Base-by-base conservation (phyloP, 495 filamentous ascomycete species). In the Trichocladium uniseriatum region DNA sequence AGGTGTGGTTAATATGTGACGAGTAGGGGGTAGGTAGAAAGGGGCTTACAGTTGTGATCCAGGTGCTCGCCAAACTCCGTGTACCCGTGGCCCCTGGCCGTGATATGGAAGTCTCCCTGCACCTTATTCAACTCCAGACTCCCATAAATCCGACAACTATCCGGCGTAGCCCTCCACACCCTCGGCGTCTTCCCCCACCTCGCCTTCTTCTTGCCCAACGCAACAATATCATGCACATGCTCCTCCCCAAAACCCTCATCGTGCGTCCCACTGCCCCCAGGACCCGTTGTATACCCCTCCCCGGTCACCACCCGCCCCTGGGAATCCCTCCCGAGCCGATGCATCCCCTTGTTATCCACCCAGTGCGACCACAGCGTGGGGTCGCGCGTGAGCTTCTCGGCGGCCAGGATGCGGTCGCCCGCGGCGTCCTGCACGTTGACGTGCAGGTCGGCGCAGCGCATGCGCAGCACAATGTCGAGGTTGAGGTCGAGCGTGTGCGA, bases 21-120 rank as follows among this genome's bases (percentile, higher is more conserved):
- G 11, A 11, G 32, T 19, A 13, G 15, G 7, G 45, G 42, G 24
- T 35, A 27, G 31, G 31, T 13, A 29, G 22, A 73, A 16, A n/a
- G 2, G 15, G 1, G 29, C 79, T 63, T 74, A 94, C 89, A 62
- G 5, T 58, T 69, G 62, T 96, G 92, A 66, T 92, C 86, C 57
- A 99, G 68, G 77, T 99, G 94, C 34, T 79, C 69, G 35, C 78
- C 80, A 51, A 79, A 70, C 61, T 92, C 87, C 57, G 73, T 73
- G 67, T 99, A 99, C 9, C 92, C 92, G 69, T 99, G 94, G 0
- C 92, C 92, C 44, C 89, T 67, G 2, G 94, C 94, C 11, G 91
- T 99, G 57, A 99, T 94, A 61, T 99, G 92, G 61, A 99, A 97
- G 67, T 99, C 91, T 0, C 94, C 92, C 66, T 95, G 90, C 41